phyloP scores from a whole-genome alignment of 192 early-diverging fungal genomes.

The Coemansia guatemalensis region DNA sequence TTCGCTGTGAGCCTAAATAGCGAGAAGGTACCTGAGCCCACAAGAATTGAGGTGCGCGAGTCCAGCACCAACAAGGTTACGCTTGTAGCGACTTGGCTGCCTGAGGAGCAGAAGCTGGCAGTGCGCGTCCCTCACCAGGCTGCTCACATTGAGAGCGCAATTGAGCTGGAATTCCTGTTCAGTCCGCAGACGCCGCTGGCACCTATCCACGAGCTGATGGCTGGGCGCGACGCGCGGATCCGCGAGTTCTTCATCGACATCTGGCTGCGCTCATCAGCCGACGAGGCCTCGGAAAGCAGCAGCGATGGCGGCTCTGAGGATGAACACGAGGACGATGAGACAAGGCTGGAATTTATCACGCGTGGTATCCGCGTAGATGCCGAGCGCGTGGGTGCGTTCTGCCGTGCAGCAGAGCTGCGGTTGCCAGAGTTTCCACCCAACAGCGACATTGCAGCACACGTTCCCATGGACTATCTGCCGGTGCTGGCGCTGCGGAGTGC shows the following conservation, averaged over 20 bases:
- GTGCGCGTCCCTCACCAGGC: constrained; percentile 54
- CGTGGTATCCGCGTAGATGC: constrained; percentile 35
- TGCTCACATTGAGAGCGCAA: constrained; percentile 56
- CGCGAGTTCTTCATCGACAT: constrained; percentile 83
- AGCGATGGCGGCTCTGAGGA: background rate
- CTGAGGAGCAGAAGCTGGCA: constrained; percentile 31
- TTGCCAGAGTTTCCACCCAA: constrained; percentile 60
- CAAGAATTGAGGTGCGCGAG: background rate
- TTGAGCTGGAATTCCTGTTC: constrained; percentile 76
- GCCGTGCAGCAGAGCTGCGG: constrained; percentile 69
- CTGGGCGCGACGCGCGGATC: constrained; percentile 74
- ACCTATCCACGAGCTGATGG: constrained; percentile 69
- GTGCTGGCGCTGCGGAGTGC: constrained; percentile 78
- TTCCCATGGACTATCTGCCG: constrained; percentile 93
- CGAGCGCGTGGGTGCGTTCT: constrained; percentile 86
- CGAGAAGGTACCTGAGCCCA: background rate
- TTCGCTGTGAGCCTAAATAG: constrained; percentile 17
- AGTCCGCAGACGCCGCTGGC: constrained; percentile 70
- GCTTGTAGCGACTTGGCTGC: background rate
- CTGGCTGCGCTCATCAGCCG: constrained; percentile 58
- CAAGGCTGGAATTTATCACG: constrained; percentile 9
- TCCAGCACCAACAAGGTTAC: background rate
- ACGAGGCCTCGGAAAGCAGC: background rate
- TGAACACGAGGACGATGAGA: background rate
- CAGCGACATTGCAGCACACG: constrained; percentile 61